Conservation (phyloP, 2,329 filamentous ascomycete genomes). For the Balansia obtecta region DNA sequence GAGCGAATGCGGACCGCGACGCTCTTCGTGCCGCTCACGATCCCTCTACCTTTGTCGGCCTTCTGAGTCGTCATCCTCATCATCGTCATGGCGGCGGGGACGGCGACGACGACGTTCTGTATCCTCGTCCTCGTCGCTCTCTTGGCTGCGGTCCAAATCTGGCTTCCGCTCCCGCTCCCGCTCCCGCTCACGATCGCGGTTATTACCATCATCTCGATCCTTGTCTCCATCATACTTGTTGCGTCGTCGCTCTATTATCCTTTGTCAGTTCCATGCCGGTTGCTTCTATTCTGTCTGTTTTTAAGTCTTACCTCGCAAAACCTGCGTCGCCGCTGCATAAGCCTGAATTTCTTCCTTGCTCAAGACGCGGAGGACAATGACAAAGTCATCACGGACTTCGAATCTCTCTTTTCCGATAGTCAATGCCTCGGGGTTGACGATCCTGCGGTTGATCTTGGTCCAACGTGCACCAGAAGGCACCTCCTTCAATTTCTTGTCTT, state of each 20-base stretch:
- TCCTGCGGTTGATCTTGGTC: conserved; percentile 82
- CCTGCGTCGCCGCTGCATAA: conserved; percentile 69
- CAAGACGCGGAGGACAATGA: conserved; percentile 82
- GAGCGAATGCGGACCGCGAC: conserved; percentile 11
- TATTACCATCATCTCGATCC: conserved; percentile 18
- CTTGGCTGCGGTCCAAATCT: conserved; percentile 4
- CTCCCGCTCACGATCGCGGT: neutral
- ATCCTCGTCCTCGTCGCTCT: conserved; percentile 9
- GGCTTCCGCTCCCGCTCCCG: too few relatives aligned
- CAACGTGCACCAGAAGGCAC: conserved; percentile 72
- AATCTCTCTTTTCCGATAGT: conserved; percentile 81
- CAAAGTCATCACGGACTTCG: conserved; percentile 84
- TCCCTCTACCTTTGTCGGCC: neutral
- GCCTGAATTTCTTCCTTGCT: conserved; percentile 82
- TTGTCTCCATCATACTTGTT: conserved; percentile 23
- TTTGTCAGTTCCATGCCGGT: neutral
- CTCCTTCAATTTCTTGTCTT: conserved; percentile 58
- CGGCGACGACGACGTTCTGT: conserved; percentile 11
- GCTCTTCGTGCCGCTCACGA: conserved; percentile 4
- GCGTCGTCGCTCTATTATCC: conserved; percentile 18
- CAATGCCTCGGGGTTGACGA: conserved; percentile 82
- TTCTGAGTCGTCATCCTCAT: conserved; percentile 7
- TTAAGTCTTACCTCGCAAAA: conserved; percentile 76
- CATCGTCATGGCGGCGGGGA: conserved; percentile 9
- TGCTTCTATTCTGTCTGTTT: too few relatives aligned